phyloP scores from a whole-genome alignment of 140 eudicot genomes.

The Ambrosia hybrid region DNA sequence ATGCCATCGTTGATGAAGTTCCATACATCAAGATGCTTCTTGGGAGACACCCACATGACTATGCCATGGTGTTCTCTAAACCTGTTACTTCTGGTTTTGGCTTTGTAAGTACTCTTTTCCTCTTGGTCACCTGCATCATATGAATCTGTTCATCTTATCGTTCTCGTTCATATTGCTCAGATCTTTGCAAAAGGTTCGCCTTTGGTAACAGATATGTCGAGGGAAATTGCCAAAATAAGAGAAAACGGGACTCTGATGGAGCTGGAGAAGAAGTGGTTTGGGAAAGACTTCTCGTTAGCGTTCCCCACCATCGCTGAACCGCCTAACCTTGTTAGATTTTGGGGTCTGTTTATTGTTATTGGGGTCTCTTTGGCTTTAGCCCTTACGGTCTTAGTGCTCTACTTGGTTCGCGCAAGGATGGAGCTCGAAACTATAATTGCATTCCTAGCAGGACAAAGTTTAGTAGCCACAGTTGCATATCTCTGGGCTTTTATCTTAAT shows the following conservation, averaged over 20 bases:
- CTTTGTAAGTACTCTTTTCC: slow-evolving; percentile 19
- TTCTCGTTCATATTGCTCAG: slow-evolving; percentile 9
- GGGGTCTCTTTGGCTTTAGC: slow-evolving; percentile 24
- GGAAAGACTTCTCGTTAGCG: neutral
- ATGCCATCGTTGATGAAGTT: slow-evolving; percentile 36
- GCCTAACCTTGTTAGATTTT: slow-evolving; percentile 14
- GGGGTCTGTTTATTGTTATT: slow-evolving; percentile 36
- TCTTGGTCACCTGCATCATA: neutral
- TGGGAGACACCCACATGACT: slow-evolving; percentile 9
- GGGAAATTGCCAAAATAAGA: slow-evolving; percentile 36
- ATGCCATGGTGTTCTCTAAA: slow-evolving; percentile 10
- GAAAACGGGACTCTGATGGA: slow-evolving; percentile 37
- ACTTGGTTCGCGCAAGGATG: slow-evolving; percentile 16
- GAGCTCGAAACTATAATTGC: slow-evolving; percentile 11
- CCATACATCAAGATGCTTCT: slow-evolving; percentile 33
- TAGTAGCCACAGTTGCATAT: slow-evolving; percentile 6
- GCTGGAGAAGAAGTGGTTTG: slow-evolving; percentile 43
- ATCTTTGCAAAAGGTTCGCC: slow-evolving; percentile 43
- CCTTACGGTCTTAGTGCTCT: neutral
- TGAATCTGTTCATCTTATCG: neutral
- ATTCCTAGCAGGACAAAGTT: slow-evolving; percentile 12
- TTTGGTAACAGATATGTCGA: slow-evolving; percentile 35
- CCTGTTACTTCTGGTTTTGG: slow-evolving; percentile 23
- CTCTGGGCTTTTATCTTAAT: neutral
- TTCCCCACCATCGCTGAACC: neutral